These are phyloP conservation scores for Collybia nuda DNA, from an alignment of 768 basidiomycete genomes.

Conservation along the genomic window DNA sequence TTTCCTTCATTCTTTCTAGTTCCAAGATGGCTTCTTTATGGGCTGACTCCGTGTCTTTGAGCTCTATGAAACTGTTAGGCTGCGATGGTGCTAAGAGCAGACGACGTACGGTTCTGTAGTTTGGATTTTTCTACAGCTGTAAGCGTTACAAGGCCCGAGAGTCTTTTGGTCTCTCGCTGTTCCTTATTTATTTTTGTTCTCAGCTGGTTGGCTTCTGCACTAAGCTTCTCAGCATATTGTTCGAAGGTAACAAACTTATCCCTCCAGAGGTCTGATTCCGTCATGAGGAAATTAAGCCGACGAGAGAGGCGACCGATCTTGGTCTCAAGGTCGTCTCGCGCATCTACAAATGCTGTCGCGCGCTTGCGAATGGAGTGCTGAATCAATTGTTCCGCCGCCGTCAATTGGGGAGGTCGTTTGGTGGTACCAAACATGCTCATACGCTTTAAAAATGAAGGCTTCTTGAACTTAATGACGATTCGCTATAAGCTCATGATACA, in stretches of 20 bases:
- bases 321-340: slow-evolving; percentile 89
- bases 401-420: slow-evolving; percentile 71
- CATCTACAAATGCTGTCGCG: slow-evolving; percentile 93
- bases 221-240: slow-evolving; percentile 89
- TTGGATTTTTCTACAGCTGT: slow-evolving; percentile 79
- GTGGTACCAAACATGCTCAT: slow-evolving; percentile 74
- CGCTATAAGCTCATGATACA: too few species aligned
- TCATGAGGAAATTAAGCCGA: slow-evolving; percentile 89
- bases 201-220: slow-evolving; percentile 82
- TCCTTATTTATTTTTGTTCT: slow-evolving; percentile 89
- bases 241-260: slow-evolving; percentile 95
- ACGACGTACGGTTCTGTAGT: slow-evolving; percentile 70
- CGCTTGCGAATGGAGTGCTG: slow-evolving; percentile 89
- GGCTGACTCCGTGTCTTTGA: slow-evolving; percentile 78
- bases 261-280: slow-evolving; percentile 86
- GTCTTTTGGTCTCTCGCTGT: slow-evolving; percentile 82
- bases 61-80: slow-evolving; percentile 44
- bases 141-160: slow-evolving; percentile 76
- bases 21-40: slow-evolving; percentile 81
- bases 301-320: slow-evolving; percentile 88
- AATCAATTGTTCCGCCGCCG: slow-evolving; percentile 79
- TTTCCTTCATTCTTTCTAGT: slow-evolving; percentile 77
- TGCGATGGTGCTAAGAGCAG: not conserved
- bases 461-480: slow-evolving; percentile 61
- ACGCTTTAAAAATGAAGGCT: slow-evolving; percentile 84